phyloP scores from a whole-genome alignment of 1,284 basidiomycete genomes.

The Ustilago trichophora region DNA sequence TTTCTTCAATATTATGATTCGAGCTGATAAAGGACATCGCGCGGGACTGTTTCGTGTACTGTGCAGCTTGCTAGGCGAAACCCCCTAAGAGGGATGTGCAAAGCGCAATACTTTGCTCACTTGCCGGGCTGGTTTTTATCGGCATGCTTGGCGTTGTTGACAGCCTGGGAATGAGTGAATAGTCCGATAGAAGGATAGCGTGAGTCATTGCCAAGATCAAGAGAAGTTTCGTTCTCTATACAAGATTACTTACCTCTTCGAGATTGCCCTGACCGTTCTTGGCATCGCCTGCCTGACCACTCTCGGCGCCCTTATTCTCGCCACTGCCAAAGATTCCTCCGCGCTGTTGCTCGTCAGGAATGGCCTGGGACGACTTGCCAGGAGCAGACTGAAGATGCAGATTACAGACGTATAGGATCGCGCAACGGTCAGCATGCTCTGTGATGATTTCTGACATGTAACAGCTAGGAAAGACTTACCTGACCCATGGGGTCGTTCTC shows the following conservation, averaged over 20 bases:
- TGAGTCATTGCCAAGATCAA: background rate
- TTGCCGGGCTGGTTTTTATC: constrained; percentile 25
- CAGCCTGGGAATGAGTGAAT: constrained; percentile 11
- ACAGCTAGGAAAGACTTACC: constrained; percentile 35
- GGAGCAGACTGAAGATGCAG: constrained; percentile 30
- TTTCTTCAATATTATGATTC: no score
- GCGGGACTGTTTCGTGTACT: constrained; percentile 2
- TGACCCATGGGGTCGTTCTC: constrained; percentile 53
- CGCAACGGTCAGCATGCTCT: background rate
- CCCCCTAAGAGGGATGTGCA: background rate
- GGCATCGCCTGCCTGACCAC: constrained; percentile 25
- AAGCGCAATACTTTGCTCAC: background rate
- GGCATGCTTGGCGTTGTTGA: constrained; percentile 43
- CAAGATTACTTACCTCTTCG: constrained; percentile 4
- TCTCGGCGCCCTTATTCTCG: constrained; percentile 31
- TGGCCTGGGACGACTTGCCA: constrained; percentile 29
- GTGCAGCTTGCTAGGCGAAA: background rate
- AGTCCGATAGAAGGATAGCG: background rate
- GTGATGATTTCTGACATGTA: no score
- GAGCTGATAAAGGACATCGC: no score
- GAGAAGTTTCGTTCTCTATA: background rate
- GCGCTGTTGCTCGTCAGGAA: constrained; percentile 49
- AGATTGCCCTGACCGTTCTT: constrained; percentile 19
- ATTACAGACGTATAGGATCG: background rate
- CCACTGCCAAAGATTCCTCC: constrained; percentile 34